Evolutionary conservation across 208 protist species (phyloP).

Genomic region (Trypanosoma cruzi): DNA sequence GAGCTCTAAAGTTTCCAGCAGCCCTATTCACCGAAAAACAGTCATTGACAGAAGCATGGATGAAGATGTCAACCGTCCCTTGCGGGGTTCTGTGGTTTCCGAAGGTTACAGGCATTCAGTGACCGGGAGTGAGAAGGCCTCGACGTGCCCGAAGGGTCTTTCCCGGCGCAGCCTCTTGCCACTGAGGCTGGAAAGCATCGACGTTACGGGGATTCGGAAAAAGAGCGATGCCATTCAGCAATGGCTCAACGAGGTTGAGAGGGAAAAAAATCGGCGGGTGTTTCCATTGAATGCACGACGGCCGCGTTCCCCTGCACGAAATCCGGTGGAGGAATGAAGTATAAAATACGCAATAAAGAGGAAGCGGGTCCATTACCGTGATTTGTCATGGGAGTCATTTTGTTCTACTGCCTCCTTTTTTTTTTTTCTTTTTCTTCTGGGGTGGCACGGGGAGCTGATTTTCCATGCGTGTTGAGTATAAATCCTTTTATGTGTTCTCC

Average conservation of each 20-base stretch:
- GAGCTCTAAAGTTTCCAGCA: too few relatives aligned
- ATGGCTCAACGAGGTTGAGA: slow-evolving; percentile 6
- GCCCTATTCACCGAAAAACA: too few relatives aligned
- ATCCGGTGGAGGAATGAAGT: background rate
- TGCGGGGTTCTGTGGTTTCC: too few relatives aligned
- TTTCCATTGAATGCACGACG: background rate
- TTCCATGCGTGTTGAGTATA: too few relatives aligned
- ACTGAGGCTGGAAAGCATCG: background rate
- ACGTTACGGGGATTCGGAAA: background rate
- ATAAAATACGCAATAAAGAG: background rate
- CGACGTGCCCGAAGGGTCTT: background rate
- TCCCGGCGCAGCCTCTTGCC: background rate
- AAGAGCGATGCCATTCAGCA: background rate
- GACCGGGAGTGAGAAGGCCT: background rate
- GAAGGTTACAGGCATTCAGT: too few relatives aligned
- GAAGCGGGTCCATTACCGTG: background rate
- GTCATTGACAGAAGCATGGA: too few relatives aligned
- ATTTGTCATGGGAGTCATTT: background rate
- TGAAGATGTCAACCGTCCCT: too few relatives aligned
- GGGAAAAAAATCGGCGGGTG: background rate
- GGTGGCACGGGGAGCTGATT: too few relatives aligned
- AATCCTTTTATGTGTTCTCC: too few relatives aligned
- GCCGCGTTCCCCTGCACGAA: background rate
- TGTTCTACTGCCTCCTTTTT: background rate
- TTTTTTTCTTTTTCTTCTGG: background rate